Evolutionary conservation across 73 alveolate species (phyloP).

Genomic region (Symbiodinium pilosum): DNA sequence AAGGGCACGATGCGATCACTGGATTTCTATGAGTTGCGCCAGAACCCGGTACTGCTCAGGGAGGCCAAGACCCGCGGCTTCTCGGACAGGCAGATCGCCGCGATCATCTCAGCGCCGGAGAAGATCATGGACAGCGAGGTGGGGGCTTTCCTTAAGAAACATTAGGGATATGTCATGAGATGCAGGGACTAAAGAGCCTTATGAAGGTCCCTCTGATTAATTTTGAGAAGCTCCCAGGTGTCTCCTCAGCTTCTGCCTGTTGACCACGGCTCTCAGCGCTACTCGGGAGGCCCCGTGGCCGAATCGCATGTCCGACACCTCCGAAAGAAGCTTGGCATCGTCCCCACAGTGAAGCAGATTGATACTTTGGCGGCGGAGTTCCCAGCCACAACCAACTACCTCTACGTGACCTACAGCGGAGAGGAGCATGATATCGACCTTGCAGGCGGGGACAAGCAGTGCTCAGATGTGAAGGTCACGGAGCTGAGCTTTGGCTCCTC

Average conservation of each 20-base stretch:
- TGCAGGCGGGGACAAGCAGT: conserved; percentile 73
- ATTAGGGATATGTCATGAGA: too few relatives aligned
- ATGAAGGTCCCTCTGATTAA: too few relatives aligned
- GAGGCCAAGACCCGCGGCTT: conserved; percentile 42
- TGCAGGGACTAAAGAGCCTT: too few relatives aligned
- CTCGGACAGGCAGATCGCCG: conserved; percentile 43
- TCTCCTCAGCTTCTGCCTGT: not conserved
- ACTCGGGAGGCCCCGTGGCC: conserved; percentile 68
- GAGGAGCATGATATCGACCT: conserved; percentile 72
- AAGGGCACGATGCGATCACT: not conserved
- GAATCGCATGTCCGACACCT: conserved; percentile 85
- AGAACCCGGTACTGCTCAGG: not conserved
- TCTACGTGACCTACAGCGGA: conserved; percentile 92
- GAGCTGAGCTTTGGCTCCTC: not conserved
- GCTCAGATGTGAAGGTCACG: conserved; percentile 32
- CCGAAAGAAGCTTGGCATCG: conserved; percentile 81
- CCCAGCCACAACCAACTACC: conserved; percentile 94
- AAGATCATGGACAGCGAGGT: too few relatives aligned
- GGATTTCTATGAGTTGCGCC: not conserved
- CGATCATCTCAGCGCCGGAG: not conserved
- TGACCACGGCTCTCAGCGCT: not conserved
- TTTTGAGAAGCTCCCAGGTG: not conserved
- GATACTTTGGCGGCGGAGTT: conserved; percentile 95
- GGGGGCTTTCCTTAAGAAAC: too few relatives aligned
- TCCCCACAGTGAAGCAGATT: conserved; percentile 90